Conservation (phyloP, 805 yeast species). For the Kazachstania bromeliacearum region DNA sequence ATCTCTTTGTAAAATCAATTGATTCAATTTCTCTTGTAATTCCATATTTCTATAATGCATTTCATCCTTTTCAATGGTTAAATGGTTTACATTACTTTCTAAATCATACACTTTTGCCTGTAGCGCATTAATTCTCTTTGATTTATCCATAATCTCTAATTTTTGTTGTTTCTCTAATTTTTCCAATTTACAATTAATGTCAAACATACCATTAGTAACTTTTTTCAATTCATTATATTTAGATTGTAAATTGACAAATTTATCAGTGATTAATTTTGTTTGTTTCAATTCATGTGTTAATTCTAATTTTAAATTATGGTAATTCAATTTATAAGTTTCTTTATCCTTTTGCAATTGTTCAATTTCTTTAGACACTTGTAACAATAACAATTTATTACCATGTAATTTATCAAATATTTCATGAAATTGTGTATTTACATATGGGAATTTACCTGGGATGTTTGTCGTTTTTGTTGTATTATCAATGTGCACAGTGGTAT, state of each 20-base stretch:
- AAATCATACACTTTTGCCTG: slow-evolving; percentile 14
- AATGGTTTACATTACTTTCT: slow-evolving; percentile 1
- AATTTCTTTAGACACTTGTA: slow-evolving; percentile 10
- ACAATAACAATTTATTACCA: slow-evolving; percentile 15
- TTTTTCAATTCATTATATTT: slow-evolving; percentile 26
- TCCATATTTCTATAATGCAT: no score
- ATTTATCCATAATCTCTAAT: slow-evolving; percentile 15
- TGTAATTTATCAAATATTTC: slow-evolving; percentile 19
- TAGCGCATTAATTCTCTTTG: slow-evolving; percentile 24
- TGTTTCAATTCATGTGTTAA: slow-evolving; percentile 28
- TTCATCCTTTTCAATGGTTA: no score
- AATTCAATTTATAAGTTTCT: slow-evolving; percentile 14
- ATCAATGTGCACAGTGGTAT: no score
- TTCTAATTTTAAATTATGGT: slow-evolving; percentile 23
- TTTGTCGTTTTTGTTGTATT: no score
- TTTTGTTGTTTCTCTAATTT: slow-evolving; percentile 22
- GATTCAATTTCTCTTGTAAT: no score
- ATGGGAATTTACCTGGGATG: slow-evolving; percentile 28
- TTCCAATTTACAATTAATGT: slow-evolving; percentile 10
- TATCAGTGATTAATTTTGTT: slow-evolving; percentile 29
- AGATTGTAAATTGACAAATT: slow-evolving; percentile 25
- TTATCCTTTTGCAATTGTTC: slow-evolving; percentile 1
- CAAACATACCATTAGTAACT: slow-evolving; percentile 2
- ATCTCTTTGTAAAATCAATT: slow-evolving; percentile 1
- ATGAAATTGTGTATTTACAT: slow-evolving; percentile 9